Base-by-base conservation (phyloP, 2,329 filamentous ascomycete genomes). In the Blastomyces gilchristii region DNA sequence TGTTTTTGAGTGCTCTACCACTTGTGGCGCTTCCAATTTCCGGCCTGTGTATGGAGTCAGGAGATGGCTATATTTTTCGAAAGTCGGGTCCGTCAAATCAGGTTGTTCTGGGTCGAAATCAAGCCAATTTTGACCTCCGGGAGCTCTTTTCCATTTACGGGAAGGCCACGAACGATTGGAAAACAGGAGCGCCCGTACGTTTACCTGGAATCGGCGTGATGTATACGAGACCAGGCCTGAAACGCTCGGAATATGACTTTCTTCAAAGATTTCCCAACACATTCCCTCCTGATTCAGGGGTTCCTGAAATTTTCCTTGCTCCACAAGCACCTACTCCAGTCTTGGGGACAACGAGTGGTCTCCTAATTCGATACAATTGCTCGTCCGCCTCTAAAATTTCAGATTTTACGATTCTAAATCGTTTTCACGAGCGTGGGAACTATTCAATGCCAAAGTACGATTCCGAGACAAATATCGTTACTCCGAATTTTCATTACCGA, bases 351-450 rank as follows among this genome's bases (percentile, higher is more conserved):
- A 60, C 31, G 2, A 22, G 45, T 12, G 45, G 45, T 18, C 28
- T 60, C 3, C 16, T 60, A 16, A 52, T 60, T 52, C 58, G 43
- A 52, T 60, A 60, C 28, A 60, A 60, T 50, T 41, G 45, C 45
- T 11, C 14, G n/a, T 49, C 58, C 16, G 58, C 34, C 8, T 16
- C 18, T 52, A 52, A 37, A 47, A 25, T 60, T 18, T 50, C 58
- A 1, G 58, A 60, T 16, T 37, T 60, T 34, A 52, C 58, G 34
- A 52, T 60, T 31, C 31, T 52, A 18, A 60, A 60, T 31, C 58
- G 43, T 31, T 60, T 60, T 28, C 25, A 37, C 25, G 25, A 60
- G 31, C 34, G 22, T 43, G 45, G 45, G n/a, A 52, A 52, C 34
- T 8, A 52, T 41, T 31, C 45, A 22, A 22, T 60, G n/a, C 43